A percentile compares a stretch with the other conserved stretches of the same genome.
Evolutionary conservation across 2,329 filamentous ascomycete species (phyloP).

Genomic region (Aspergillus ibericus): DNA sequence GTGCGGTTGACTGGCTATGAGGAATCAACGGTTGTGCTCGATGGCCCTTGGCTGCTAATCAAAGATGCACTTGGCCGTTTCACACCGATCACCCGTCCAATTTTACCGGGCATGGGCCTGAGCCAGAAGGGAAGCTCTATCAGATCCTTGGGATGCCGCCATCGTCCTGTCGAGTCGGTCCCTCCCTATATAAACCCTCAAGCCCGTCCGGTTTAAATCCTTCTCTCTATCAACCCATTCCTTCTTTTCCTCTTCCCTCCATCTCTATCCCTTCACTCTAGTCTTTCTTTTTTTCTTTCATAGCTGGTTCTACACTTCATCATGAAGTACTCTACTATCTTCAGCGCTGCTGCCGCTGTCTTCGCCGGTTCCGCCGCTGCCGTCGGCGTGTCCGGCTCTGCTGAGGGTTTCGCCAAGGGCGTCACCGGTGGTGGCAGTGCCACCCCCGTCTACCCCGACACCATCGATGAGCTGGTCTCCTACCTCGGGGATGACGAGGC

Average conservation of each 20-base stretch:
- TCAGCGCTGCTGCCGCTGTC: slow-evolving; percentile 18
- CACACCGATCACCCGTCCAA: slow-evolving; percentile 2
- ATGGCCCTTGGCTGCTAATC: not conserved
- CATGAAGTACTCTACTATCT: slow-evolving; percentile 20
- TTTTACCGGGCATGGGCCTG: not conserved
- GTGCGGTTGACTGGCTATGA: not conserved
- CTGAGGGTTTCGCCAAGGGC: slow-evolving; percentile 53
- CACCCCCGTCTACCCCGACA: slow-evolving; percentile 55
- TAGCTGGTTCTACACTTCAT: slow-evolving; percentile 13
- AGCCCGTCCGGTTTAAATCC: not conserved
- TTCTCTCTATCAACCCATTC: slow-evolving; percentile 4
- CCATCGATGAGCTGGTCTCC: slow-evolving; percentile 57
- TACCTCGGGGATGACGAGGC: slow-evolving; percentile 58
- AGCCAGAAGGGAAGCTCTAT: not conserved
- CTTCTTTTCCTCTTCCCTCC: slow-evolving; percentile 3
- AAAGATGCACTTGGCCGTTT: slow-evolving; percentile 5
- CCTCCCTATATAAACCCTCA: not conserved
- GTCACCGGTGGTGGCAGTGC: slow-evolving; percentile 62
- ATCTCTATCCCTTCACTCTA: not conserved
- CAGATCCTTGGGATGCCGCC: not conserved
- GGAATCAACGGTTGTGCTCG: not conserved
- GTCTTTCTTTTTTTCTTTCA: slow-evolving; percentile 8
- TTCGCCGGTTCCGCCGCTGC: slow-evolving; percentile 19
- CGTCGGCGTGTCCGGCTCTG: slow-evolving; percentile 29
- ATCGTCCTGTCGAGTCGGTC: not conserved